A percentile compares a stretch with the other conserved stretches of the same genome.
These are phyloP conservation scores for Rosa persica DNA, from an alignment of 306 rosid genomes.

Conservation along the genomic window DNA sequence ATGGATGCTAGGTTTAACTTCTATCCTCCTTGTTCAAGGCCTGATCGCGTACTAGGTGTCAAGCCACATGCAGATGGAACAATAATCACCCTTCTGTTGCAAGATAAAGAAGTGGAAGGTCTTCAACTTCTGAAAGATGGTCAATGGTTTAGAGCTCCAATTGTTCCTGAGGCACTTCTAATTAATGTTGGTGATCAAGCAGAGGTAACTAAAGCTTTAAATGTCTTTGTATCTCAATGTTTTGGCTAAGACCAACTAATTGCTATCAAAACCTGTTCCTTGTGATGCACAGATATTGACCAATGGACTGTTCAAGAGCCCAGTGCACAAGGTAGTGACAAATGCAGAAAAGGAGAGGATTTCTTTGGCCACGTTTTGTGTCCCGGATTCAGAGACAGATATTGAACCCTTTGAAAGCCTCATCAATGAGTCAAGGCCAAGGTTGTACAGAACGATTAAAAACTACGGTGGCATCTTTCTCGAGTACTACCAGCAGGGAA, in stretches of 20 bases:
- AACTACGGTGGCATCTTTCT: constrained; percentile 40
- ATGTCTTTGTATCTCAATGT: neutral
- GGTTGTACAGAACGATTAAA: constrained; percentile 43
- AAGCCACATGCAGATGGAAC: constrained; percentile 22
- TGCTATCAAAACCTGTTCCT: neutral
- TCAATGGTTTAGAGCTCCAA: neutral
- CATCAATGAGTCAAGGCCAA: constrained; percentile 50
- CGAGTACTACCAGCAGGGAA: constrained; percentile 60
- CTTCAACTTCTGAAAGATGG: neutral
- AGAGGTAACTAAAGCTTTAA: neutral
- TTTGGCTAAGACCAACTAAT: neutral
- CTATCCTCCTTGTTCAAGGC: neutral
- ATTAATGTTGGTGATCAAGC: neutral
- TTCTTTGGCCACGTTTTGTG: constrained; percentile 51
- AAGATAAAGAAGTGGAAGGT: constrained; percentile 28
- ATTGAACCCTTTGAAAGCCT: constrained; percentile 48
- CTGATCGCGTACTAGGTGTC: constrained; percentile 6
- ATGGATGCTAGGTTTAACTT: constrained; percentile 10
- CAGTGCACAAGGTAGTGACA: constrained; percentile 56
- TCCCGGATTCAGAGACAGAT: constrained; percentile 46
- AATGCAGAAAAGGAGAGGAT: constrained; percentile 54
- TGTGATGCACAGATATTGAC: constrained; percentile 32
- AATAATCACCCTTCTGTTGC: constrained; percentile 23
- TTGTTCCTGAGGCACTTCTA: neutral
- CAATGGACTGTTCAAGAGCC: constrained; percentile 65